Evolutionary conservation across 73 alveolate species (phyloP).

Genomic region (Paramecium biaurelia): DNA sequence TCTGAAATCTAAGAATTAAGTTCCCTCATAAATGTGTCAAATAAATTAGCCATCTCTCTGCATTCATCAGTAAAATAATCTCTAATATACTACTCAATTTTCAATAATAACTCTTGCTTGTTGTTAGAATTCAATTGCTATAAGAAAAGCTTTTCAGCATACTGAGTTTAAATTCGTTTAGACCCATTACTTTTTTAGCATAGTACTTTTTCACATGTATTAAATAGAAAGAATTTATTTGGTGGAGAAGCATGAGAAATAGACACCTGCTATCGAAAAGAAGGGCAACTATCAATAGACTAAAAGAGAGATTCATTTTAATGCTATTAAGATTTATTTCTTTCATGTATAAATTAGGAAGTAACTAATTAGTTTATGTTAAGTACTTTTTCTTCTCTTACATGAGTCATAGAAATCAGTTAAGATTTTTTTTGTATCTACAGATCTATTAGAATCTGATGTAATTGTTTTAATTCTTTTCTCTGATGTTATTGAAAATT

Average conservation of each 20-base stretch:
- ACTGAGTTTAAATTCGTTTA: background rate
- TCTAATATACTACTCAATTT: background rate
- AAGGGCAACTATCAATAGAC: background rate
- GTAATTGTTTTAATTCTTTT: background rate
- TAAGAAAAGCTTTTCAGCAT: background rate
- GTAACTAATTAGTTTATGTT: background rate
- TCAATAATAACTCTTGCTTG: background rate
- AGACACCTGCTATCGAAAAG: background rate
- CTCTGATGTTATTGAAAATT: background rate
- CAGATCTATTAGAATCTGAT: background rate
- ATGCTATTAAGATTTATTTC: background rate
- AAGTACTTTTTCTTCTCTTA: background rate
- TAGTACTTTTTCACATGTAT: background rate
- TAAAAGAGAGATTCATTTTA: background rate
- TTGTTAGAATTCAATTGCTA: background rate
- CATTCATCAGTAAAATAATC: background rate
- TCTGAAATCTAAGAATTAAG: background rate
- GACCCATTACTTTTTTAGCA: background rate
- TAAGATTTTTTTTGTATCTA: background rate
- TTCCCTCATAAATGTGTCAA: constrained; percentile 29
- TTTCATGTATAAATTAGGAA: background rate
- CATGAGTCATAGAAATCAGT: constrained; percentile 5
- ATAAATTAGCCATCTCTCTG: constrained; percentile 16
- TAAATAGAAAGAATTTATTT: background rate
- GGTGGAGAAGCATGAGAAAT: background rate